Base-by-base conservation (phyloP, 768 basidiomycete species). In the Kwoniella sp. region DNA sequence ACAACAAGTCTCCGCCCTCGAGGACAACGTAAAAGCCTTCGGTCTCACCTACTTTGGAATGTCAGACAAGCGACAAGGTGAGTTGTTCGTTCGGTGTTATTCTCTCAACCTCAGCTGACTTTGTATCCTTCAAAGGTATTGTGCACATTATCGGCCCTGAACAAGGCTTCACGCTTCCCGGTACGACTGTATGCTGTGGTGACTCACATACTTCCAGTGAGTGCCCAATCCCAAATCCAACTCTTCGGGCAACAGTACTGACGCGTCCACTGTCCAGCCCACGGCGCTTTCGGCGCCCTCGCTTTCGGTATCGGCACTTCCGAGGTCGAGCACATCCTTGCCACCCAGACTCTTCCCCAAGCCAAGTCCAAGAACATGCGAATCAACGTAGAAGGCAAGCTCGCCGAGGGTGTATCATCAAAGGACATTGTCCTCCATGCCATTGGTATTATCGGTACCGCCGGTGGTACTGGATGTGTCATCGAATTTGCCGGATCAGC, bases 281-380 rank as follows among this genome's bases (percentile, higher is more conserved):
- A 94, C 77, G 92, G 92, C 53, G 92, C 92, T 1, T 94, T 94
- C 76, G 92, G 92, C 51, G 91, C 92, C 51, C 85, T 94, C 65
- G 92, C 92, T 0, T 94, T 93, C 72, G 92, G 92, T 64, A 93
- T 94, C 71, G 92, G 92, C 44, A 94, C 92, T 13, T 92, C 91
- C 54, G 91, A 94, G 77, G 92, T 94, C 71, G 92, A 94, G 77
- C 92, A 94, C 77, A 92, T 93, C 68, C 87, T 94, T 52, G 92
- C 92, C 15, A 94, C 92, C 8, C 92, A 94, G 80, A 91, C 90
- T 53, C 83, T 94, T 22, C 82, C 91, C 66, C 92, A 94, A 81
- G 87, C 85, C 77, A 92, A 92, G 80, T 86, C 86, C 59, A 92
- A 92, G 82, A 94, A 93, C 82, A 92, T 94, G 91, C 87, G 90